Conservation (phyloP, 2,329 filamentous ascomycete genomes). For the Chrysoporthe austroafricana region DNA sequence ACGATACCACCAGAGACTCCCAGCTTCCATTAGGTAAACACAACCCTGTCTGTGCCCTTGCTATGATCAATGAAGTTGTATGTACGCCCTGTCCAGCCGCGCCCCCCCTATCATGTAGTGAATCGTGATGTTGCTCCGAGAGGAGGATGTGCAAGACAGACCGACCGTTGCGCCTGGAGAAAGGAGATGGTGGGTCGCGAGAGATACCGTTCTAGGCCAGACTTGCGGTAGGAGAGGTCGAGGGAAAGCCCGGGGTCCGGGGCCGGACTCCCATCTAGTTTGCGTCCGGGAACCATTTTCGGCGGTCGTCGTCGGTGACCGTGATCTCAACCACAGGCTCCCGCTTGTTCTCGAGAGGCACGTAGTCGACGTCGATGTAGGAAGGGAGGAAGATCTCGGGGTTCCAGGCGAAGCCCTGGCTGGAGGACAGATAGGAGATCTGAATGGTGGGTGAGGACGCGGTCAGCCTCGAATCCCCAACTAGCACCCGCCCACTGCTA, state of each 20-base stretch:
- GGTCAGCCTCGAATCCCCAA: not conserved
- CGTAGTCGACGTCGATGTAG: slow-evolving; percentile 75
- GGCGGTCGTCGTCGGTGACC: slow-evolving; percentile 76
- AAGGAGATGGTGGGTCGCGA: slow-evolving; percentile 25
- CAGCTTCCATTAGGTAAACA: slow-evolving; percentile 19
- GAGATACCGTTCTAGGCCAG: slow-evolving; percentile 24
- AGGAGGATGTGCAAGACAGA: slow-evolving; percentile 3
- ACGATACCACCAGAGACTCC: slow-evolving; percentile 23
- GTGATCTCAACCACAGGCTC: slow-evolving; percentile 80
- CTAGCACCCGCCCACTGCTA: not conserved
- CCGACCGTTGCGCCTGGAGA: slow-evolving; percentile 20
- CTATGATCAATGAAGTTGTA: slow-evolving; percentile 20
- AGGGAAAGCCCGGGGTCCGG: not conserved
- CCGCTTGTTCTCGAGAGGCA: slow-evolving; percentile 73
- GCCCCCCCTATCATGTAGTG: slow-evolving; percentile 15
- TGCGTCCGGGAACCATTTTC: slow-evolving; percentile 68
- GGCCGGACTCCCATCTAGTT: slow-evolving; percentile 21
- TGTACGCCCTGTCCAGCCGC: slow-evolving; percentile 13
- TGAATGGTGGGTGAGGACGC: slow-evolving; percentile 39
- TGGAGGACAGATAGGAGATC: slow-evolving; percentile 80
- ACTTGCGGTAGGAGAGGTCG: not conserved
- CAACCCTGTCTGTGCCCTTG: slow-evolving; percentile 13
- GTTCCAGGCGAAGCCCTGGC: slow-evolving; percentile 84
- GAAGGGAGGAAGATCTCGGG: slow-evolving; percentile 83
- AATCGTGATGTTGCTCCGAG: slow-evolving; percentile 12